A percentile compares a stretch with the other conserved stretches of the same genome.
Conservation (phyloP, 805 yeast species). For the Tetrapisispora taiwanensis region DNA sequence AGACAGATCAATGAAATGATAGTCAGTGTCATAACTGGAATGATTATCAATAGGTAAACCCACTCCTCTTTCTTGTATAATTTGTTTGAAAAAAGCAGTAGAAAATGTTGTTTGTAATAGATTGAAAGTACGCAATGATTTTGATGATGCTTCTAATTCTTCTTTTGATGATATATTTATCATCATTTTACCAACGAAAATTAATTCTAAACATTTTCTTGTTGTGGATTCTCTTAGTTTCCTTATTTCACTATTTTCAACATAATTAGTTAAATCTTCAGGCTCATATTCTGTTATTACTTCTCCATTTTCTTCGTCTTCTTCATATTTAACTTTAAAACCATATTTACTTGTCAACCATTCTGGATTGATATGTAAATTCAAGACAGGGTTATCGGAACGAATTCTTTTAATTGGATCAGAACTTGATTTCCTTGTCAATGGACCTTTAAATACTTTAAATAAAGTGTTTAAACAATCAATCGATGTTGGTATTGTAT, state of each 20-base stretch:
- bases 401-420: slow-evolving; percentile 48
- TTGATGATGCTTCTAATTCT: slow-evolving; percentile 6
- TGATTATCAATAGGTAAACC: slow-evolving; percentile 1
- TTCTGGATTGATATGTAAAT: slow-evolving; percentile 46
- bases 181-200: slow-evolving; percentile 35
- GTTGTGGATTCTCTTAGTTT: slow-evolving; percentile 39
- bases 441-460: slow-evolving; percentile 59
- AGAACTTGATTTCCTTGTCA: slow-evolving; percentile 33
- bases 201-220: slow-evolving; percentile 45
- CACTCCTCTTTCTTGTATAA: slow-evolving; percentile 25
- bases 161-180: slow-evolving; percentile 9
- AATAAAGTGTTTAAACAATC: slow-evolving; percentile 53
- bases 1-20: slow-evolving; percentile 38
- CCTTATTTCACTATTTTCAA: slow-evolving; percentile 26
- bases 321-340: slow-evolving; percentile 31
- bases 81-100: slow-evolving; percentile 23
- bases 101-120: slow-evolving; percentile 19
- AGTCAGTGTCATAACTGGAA: slow-evolving; percentile 18
- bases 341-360: slow-evolving; percentile 40
- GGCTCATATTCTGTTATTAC: slow-evolving; percentile 33
- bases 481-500: slow-evolving; percentile 39
- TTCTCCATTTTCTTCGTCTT: slow-evolving; percentile 19
- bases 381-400: slow-evolving; percentile 40
- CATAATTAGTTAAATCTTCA: slow-evolving; percentile 34
- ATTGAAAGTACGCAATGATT: slow-evolving; percentile 22